Base-by-base conservation (phyloP, 1,139 yeast species). In the Pichia kudriavzevii region DNA sequence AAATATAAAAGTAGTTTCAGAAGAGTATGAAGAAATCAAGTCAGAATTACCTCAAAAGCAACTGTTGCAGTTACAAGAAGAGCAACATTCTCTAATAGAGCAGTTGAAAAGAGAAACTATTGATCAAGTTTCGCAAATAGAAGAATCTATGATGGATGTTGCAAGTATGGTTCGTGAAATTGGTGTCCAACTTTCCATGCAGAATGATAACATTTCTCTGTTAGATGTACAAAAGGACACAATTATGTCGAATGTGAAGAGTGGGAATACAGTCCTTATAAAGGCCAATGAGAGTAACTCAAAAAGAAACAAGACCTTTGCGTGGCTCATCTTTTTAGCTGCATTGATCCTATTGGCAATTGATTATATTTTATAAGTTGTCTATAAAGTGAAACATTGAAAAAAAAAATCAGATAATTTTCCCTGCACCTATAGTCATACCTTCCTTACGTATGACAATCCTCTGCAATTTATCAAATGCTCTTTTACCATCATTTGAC, bases 401-500 rank as follows among this genome's bases (percentile, higher is more conserved):
- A 19, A 26, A 16, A 28, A 10, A 9, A 15, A 24, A 30, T 10
- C 20, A 26, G 30, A 29, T 25, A 6, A 79, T 76, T 2, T 66
- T 67, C 20, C 97, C 97, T 0, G 96, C 95, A 8, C 94, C 97
- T 32, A 91, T 71, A 0, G 96, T 85, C 20, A 66, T 54, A 3
- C 97, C 96, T 48, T 84, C 95, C 49, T 80, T 75, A 52, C 98
- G 75, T 30, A 91, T 59, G 7, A 93, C 91, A 17, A 91, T 65
- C 49, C 95, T 69, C 2, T 96, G 95, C 31, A 91, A 61, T 26
- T 73, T 73, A 4, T 23, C 35, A 26, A 36, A 27, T 21, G 31
- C 31, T 7, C 15, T n/a, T 6, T 12, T 14, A 11, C 22, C 30
- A 12, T 26, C n/a, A 7, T 13, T 15, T 4, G 24, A n/a, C 3